Base-by-base conservation (phyloP, 2,329 filamentous ascomycete genomes). In the Parastagonospora avenae region DNA sequence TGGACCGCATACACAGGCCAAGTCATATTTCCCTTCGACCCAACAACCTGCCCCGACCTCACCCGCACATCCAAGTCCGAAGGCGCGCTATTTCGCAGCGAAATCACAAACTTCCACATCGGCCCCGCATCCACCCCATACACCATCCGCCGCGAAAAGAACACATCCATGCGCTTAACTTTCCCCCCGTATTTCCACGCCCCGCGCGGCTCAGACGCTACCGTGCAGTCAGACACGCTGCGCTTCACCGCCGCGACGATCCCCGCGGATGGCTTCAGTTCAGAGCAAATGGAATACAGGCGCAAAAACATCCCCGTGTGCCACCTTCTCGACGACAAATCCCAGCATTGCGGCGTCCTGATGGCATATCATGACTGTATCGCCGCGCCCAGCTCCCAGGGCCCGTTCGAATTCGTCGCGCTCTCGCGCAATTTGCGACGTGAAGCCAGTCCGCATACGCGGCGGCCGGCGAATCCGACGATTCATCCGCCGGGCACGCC, bases 11-110 rank as follows among this genome's bases (percentile, higher is more conserved):
- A 66, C 54, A 35, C 46, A 4, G 68, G 68, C 1, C 46, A 46
- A 2, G 57, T 70, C 4, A 70, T 65, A 37, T 72, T 70, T 44
- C 70, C 70, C 2, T 70, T 72, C 32, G 70, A 72, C 46, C 67
- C 64, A 1, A 66, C 64, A 10, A 72, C 55, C 42, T 63, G 65
- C 31, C 70, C 67, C 11, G 70, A 72, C 47, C 48, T 66, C 8
- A 61, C 50, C 30, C 60, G 44, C 9, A 45, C 54, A 1, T 63
- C 65, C 2, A 56, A 50, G 16, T 49, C 41, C 44, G 55, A 64
- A n/a, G 61, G 57, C 11, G 50, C 60, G 19, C 64, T 57, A 52
- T 71, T 72, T 50, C 59, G 55, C 37, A 71, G 68, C 4, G 66
- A 71, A 32, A 56, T 72, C 30, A 19, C 49, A 15, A 62, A 67